A percentile compares a stretch with the other conserved stretches of the same genome.
Conservation (phyloP, 2,329 filamentous ascomycete species). For the Alternaria novae-zelandiae region DNA sequence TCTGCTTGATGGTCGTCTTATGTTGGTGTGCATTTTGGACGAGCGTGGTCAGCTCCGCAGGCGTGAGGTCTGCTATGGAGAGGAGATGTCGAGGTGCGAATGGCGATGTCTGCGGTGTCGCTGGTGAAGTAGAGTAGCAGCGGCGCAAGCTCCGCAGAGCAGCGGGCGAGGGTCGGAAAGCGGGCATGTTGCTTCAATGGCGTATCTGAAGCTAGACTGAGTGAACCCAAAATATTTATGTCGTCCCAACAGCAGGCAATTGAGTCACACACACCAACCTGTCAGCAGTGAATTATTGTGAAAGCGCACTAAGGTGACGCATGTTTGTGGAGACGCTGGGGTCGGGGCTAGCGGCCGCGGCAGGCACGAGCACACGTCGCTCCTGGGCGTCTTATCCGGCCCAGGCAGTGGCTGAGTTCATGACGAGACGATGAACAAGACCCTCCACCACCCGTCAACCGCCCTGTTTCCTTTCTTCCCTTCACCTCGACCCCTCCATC, state of each 20-base stretch:
- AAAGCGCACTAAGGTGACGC: constrained; percentile 23
- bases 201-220: background rate
- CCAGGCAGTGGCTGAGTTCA: constrained; percentile 20
- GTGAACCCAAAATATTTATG: constrained; percentile 22
- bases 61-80: constrained; percentile 84
- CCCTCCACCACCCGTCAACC: background rate
- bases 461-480: background rate
- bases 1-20: constrained; percentile 78
- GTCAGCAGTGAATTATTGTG: constrained; percentile 19
- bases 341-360: constrained; percentile 11
- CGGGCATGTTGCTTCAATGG: constrained; percentile 36
- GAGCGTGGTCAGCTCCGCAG: constrained; percentile 78
- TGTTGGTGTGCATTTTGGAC: constrained; percentile 80
- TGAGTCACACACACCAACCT: constrained; percentile 29
- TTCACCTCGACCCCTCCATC: constrained; percentile 2
- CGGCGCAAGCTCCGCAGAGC: constrained; percentile 43
- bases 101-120: constrained; percentile 58
- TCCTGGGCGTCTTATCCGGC: constrained; percentile 2
- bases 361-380: constrained; percentile 10
- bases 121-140: constrained; percentile 41
- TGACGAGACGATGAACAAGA: constrained; percentile 19
- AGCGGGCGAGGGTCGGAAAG: constrained; percentile 35
- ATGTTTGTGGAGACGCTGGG: constrained; percentile 8
- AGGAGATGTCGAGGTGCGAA: constrained; percentile 83
- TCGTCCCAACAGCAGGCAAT: background rate